Conservation (phyloP, 2,329 filamentous ascomycete species). For the Orbilia brochopaga region DNA sequence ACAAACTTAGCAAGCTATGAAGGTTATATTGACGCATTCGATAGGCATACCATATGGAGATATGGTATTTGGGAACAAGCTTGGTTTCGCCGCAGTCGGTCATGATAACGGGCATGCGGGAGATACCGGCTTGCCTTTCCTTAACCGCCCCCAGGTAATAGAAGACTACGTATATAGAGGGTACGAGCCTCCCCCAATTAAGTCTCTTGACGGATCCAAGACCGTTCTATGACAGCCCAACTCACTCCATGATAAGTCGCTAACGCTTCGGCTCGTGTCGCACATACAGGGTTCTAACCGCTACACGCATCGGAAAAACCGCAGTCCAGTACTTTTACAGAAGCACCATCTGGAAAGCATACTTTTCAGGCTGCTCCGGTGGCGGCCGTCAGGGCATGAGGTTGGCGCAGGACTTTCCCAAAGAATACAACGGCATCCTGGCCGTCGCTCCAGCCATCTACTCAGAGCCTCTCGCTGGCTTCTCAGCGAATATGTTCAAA, state of each 20-base stretch:
- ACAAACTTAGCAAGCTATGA: not conserved
- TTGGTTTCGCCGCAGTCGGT: conserved; percentile 41
- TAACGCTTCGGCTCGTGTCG: no score
- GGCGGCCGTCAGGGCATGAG: conserved; percentile 62
- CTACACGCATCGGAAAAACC: conserved; percentile 20
- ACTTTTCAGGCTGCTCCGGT: conserved; percentile 62
- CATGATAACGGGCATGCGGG: conserved; percentile 50
- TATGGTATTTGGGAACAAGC: conserved; percentile 19
- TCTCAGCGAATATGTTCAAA: conserved; percentile 34
- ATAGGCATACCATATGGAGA: conserved; percentile 37
- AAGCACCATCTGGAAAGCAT: conserved; percentile 57
- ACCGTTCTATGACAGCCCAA: not conserved
- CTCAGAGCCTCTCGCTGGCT: conserved; percentile 58
- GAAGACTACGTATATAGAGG: conserved; percentile 44
- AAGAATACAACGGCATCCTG: conserved; percentile 62
- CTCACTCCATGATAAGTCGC: not conserved
- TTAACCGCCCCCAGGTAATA: conserved; percentile 37
- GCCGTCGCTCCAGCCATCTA: conserved; percentile 60
- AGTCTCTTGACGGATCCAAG: not conserved
- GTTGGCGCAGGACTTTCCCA: conserved; percentile 59
- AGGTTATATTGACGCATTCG: not conserved
- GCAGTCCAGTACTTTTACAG: conserved; percentile 34
- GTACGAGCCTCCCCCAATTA: not conserved
- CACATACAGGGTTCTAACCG: conserved; percentile 10
- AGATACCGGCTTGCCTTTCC: conserved; percentile 29